A percentile compares a stretch with the other conserved stretches of the same genome.
phyloP scores from a whole-genome alignment of 495 filamentous ascomycete genomes.

The Tuber umbilicatum region DNA sequence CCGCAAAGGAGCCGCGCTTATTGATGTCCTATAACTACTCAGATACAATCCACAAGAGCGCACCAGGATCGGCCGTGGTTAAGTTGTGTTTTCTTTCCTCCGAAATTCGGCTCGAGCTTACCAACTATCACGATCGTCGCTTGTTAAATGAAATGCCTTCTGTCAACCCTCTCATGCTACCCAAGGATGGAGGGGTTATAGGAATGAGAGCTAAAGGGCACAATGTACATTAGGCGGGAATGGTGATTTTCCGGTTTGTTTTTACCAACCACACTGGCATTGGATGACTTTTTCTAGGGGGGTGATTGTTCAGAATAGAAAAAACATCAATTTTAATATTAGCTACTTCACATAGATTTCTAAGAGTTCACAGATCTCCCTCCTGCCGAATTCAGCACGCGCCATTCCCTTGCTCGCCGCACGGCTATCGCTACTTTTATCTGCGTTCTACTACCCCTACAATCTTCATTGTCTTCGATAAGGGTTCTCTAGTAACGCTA shows the following conservation, averaged over 20 bases:
- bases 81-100: neutral
- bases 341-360: neutral
- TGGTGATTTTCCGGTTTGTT: neutral
- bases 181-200: neutral
- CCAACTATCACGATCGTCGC: neutral
- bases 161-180: neutral
- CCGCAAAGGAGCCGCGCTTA: neutral
- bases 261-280: neutral
- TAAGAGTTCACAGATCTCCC: neutral
- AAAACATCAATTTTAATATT: neutral
- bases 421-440: no score
- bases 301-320: neutral
- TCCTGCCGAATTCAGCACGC: neutral
- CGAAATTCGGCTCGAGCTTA: neutral
- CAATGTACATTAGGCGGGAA: neutral
- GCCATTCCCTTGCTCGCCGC: neutral
- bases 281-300: neutral
- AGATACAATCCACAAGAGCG: conserved; percentile 40
- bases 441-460: no score
- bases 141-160: neutral
- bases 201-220: neutral
- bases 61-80: conserved; percentile 18
- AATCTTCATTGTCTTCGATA: no score
- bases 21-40: conserved; percentile 5
- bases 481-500: no score